Percentiles rank a stretch among this genome's conserved stretches.
Evolutionary conservation across 768 basidiomycete genomes (phyloP).

Genomic region (Termitomyces sp.): DNA sequence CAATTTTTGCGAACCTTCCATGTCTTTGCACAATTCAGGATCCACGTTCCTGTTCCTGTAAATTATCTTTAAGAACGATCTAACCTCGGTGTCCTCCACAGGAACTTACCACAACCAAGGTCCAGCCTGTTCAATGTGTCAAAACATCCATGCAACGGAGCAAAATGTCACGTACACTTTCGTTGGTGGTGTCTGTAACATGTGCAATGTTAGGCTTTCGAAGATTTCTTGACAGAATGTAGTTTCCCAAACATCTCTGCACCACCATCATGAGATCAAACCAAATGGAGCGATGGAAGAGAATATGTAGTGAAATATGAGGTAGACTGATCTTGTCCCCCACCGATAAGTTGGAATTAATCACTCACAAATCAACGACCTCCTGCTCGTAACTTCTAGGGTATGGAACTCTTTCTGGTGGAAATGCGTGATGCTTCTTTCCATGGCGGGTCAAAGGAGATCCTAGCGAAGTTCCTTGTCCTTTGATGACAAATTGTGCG

Average conservation of each 20-base stretch:
- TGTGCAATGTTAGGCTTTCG: slow-evolving; percentile 60
- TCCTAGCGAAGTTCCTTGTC: slow-evolving; percentile 26
- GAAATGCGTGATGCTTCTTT: slow-evolving; percentile 54
- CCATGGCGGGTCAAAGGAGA: slow-evolving; percentile 25
- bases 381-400: slow-evolving; percentile 61
- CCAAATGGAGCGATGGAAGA: not conserved
- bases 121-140: slow-evolving; percentile 44
- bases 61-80: not conserved
- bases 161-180: slow-evolving; percentile 42
- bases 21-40: slow-evolving; percentile 53
- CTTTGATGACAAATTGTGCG: slow-evolving; percentile 51
- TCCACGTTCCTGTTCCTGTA: slow-evolving; percentile 70
- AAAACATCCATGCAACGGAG: not conserved
- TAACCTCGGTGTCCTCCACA: not conserved
- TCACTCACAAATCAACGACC: slow-evolving; percentile 61
- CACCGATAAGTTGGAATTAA: slow-evolving; percentile 3
- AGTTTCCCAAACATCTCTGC: slow-evolving; percentile 69
- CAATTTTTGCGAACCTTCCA: slow-evolving; percentile 51
- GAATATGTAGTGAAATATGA: not conserved
- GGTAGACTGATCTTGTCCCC: not conserved
- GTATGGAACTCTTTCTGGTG: slow-evolving; percentile 53
- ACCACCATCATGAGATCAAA: slow-evolving; percentile 13
- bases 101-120: slow-evolving; percentile 60
- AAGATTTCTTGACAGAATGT: slow-evolving; percentile 47
- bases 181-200: slow-evolving; percentile 51